Base-by-base conservation (phyloP, 1,139 yeast genomes). In the Yamadazyma aaseri region DNA sequence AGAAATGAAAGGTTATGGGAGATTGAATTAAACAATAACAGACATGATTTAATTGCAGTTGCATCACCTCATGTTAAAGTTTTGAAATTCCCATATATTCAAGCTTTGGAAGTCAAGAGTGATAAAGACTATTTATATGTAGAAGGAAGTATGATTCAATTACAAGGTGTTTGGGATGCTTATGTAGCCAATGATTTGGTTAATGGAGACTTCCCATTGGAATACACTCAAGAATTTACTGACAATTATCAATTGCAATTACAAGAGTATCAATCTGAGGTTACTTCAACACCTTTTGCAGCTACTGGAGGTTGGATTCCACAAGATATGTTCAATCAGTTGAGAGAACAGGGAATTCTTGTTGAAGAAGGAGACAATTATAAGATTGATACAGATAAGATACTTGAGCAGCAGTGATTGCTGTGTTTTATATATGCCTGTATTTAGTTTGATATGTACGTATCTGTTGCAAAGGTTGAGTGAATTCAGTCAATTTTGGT, bases 221-320 rank as follows among this genome's bases (percentile, higher is more conserved):
- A 34, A 12, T 81, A 74, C 55, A 58, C 77, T 23, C 75, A 73
- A 21, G 77, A 70, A 32, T 79, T 75, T 44, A 55, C 78, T 36
- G 76, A 76, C 39, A 60, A 67, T 32, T 84, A 82, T 52, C 78
- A 77, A 37, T 53, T 63, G 18, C 76, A 74, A 20, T 71, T 86
- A 49, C 80, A 76, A 41, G 75, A 70, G 28, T 83, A 86, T 63
- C 92, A 86, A 56, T 63, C 75, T 45, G 79, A 76, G 45, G 63
- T 85, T 32, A 73, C 82, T 24, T 69, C 79, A 6, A 75, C 80
- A 36, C 97, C 97, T 30, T 89, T 89, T 58, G 81, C 86, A 23
- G 94, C 94, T 32, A 86, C 97, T 24, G 85, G 86, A 38, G 96
- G 96, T 5, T 90, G 97, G 96, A 75, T 92, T 39, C 96, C 97